Base-by-base conservation (phyloP, 1,284 basidiomycete genomes). In the Cryptococcus sp. region DNA sequence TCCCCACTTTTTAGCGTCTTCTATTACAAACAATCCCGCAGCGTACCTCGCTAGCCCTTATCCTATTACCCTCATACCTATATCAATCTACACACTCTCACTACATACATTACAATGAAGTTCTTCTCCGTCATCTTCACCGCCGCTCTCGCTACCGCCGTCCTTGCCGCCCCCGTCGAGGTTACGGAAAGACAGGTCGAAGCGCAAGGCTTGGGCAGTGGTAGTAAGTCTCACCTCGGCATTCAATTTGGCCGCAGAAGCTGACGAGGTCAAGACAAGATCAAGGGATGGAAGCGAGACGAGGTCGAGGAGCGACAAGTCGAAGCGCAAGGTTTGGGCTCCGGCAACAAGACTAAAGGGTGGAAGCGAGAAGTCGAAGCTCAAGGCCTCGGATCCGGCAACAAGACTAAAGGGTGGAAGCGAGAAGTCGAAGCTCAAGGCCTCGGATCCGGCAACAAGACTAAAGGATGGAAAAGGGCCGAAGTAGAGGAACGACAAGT, bases 101-200 rank as follows among this genome's bases (percentile, higher is more conserved):
- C 24, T 39, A 48, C 23, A 11, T 47, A 41, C 16, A 32, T 42
- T 50, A 34, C 45, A 45, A 67, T 68, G 66, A 66, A 66, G 59
- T 58, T 63, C 59, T 51, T 56, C 47, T 50, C 59, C 45, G 44
- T 61, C 48, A 49, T 60, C 53, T 48, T 60, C 51, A 53, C 51
- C 32, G 52, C 57, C 42, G 52, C 50, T 47, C 50, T 56, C 41
- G 55, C 58, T 24, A 54, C 58, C 7, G 52, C 55, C 23, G 58
- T 50, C 32, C 21, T 64, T 50, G 63, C 63, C 28, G 66, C 63
- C 39, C 66, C 66, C 21, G 48, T 39, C 25, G 46, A 41, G 19
- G 47, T 48, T 23, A 34, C 54, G 18, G 52, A 45, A 16, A 25
- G 37, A n/a, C 21, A 23, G 16, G 49, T 54, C 22, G 31, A 43